phyloP scores from a whole-genome alignment of 2,329 filamentous ascomycete species.

The Calycina herbarum region DNA sequence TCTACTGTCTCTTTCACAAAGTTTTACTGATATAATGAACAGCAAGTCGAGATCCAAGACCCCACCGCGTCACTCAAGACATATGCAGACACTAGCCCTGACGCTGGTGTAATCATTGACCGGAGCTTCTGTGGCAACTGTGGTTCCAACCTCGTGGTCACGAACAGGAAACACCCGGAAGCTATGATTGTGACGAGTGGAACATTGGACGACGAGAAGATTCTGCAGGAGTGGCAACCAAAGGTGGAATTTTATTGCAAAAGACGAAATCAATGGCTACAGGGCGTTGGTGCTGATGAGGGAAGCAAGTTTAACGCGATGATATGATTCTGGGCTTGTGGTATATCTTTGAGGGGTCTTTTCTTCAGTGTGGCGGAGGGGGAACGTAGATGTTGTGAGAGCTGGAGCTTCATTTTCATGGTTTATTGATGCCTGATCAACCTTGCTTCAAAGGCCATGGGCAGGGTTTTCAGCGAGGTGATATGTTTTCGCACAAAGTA shows the following conservation, averaged over 20 bases:
- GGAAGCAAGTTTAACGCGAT: conserved; percentile 13
- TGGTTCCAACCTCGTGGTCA: conserved; percentile 16
- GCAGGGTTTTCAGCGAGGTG: no score
- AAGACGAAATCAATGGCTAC: conserved; percentile 14
- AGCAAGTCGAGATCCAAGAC: conserved; percentile 11
- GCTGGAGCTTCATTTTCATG: background rate
- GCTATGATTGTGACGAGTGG: conserved; percentile 13
- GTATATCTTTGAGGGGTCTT: background rate
- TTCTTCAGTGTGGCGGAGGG: background rate
- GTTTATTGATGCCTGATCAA: no score
- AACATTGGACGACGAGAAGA: conserved; percentile 11
- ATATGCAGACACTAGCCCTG: conserved; percentile 7
- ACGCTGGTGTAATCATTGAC: conserved; percentile 6
- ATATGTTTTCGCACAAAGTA: no score
- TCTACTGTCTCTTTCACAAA: background rate
- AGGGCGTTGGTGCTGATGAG: conserved; percentile 8
- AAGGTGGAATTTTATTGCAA: conserved; percentile 19
- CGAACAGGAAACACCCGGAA: conserved; percentile 1
- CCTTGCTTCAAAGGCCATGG: no score
- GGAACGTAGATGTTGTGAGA: background rate
- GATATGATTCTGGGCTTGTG: background rate
- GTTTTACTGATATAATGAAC: background rate
- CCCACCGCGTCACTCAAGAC: conserved; percentile 2
- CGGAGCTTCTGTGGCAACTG: conserved; percentile 17
- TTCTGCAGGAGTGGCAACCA: conserved; percentile 12